phyloP scores from a whole-genome alignment of 2,329 filamentous ascomycete species.

The Beauveria scarabaeidicola region DNA sequence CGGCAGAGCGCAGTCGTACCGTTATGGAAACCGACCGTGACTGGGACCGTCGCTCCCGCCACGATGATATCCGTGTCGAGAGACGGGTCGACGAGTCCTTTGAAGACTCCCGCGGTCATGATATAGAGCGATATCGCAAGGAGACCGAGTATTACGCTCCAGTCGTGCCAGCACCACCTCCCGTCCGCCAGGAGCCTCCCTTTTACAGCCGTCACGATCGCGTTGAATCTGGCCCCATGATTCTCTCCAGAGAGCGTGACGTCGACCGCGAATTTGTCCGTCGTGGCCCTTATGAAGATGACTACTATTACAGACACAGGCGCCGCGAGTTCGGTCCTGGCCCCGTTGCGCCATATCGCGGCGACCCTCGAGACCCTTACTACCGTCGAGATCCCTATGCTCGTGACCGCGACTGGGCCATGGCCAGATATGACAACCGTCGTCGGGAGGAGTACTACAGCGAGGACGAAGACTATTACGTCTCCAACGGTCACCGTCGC shows the following conservation, averaged over 20 bases:
- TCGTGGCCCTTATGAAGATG: conserved; percentile 32
- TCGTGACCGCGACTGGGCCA: conserved; percentile 27
- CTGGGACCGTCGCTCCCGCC: conserved; percentile 34
- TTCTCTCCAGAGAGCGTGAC: conserved; percentile 32
- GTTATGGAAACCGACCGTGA: conserved; percentile 35
- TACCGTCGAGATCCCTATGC: conserved; percentile 19
- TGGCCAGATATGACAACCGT: conserved; percentile 31
- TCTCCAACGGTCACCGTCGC: conserved; percentile 34
- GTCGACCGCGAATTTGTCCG: conserved; percentile 26
- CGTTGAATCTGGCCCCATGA: conserved; percentile 36
- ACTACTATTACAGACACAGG: conserved; percentile 44
- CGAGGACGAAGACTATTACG: conserved; percentile 43
- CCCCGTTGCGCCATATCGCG: conserved; percentile 27
- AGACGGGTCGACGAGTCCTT: conserved; percentile 43
- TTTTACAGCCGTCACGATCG: conserved; percentile 39
- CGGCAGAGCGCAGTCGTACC: conserved; percentile 28
- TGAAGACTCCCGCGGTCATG: conserved; percentile 36
- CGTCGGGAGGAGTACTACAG: conserved; percentile 35
- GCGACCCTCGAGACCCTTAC: conserved; percentile 19
- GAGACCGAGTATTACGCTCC: conserved; percentile 55
- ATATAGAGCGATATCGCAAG: conserved; percentile 51
- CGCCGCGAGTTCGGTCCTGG: conserved; percentile 27
- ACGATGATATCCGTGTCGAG: conserved; percentile 43
- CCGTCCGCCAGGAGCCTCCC: conserved; percentile 46
- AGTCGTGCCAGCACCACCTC: conserved; percentile 38